These are phyloP conservation scores for Ascochyta clinopodiicola DNA, from an alignment of 2,329 filamentous ascomycete species.

Conservation along the genomic window DNA sequence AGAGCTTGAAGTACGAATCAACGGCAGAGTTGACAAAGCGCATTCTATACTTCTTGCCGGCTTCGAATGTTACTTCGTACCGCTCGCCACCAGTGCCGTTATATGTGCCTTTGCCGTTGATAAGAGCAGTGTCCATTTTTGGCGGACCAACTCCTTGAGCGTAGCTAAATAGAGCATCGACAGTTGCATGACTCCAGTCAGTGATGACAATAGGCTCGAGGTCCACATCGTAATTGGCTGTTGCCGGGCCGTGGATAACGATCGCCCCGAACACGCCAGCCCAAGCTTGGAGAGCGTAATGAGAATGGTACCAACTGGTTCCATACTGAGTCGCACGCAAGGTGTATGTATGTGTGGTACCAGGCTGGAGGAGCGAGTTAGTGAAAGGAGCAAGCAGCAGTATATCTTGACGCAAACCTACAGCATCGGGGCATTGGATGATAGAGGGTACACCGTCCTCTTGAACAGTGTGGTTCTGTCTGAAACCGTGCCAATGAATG, in stretches of 20 bases:
- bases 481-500: conserved; percentile 60
- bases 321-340: conserved; percentile 59
- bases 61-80: no score
- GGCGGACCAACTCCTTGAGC: conserved; percentile 20
- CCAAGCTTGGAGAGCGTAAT: conserved; percentile 61
- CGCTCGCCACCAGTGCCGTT: conserved; percentile 18
- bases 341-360: conserved; percentile 4
- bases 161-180: conserved; percentile 34
- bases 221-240: conserved; percentile 48
- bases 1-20: conserved; percentile 2
- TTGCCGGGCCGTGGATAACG: conserved; percentile 50
- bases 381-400: neutral
- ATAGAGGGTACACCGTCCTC: conserved; percentile 86
- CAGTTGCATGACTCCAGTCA: conserved; percentile 48
- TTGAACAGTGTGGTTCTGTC: conserved; percentile 59
- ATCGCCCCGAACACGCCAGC: conserved; percentile 42
- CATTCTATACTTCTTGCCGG: no score
- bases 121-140: conserved; percentile 24
- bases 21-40: no score
- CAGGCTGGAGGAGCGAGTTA: conserved; percentile 10
- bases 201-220: conserved; percentile 41
- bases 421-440: conserved; percentile 51
- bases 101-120: conserved; percentile 30
- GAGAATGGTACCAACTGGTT: conserved; percentile 66
- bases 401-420: neutral